Percentiles rank a stretch among this genome's conserved stretches.
phyloP scores from a whole-genome alignment of 192 early-diverging fungal species.

The Thamnidium elegans region DNA sequence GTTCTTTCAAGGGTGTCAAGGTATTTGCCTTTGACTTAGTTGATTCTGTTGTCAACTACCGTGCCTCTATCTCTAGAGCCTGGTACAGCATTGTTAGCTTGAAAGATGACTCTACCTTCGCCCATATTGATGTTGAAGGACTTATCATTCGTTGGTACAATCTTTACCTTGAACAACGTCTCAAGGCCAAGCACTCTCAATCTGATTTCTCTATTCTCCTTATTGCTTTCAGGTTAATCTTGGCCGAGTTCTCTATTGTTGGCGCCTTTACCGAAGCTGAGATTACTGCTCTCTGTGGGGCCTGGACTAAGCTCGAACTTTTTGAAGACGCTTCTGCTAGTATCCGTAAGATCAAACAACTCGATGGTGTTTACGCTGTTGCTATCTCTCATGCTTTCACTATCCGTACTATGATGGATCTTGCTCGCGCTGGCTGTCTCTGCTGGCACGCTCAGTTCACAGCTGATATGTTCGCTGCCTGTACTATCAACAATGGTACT shows the following conservation, averaged over 20 bases:
- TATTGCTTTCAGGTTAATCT: not conserved
- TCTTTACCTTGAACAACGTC: constrained; percentile 4
- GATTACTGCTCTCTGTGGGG: constrained; percentile 4
- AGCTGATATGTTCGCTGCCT: constrained; percentile 19
- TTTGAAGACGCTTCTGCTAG: constrained; percentile 21
- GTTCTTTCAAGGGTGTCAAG: constrained; percentile 14
- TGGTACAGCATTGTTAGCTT: constrained; percentile 11
- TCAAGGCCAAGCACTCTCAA: not conserved
- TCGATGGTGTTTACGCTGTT: constrained; percentile 15
- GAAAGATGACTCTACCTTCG: not conserved
- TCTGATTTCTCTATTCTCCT: constrained; percentile 14
- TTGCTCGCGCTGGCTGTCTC: constrained; percentile 17
- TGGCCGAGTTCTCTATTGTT: constrained; percentile 15
- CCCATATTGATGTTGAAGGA: not conserved
- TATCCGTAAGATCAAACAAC: constrained; percentile 23
- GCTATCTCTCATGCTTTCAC: constrained; percentile 24
- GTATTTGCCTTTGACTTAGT: constrained; percentile 24
- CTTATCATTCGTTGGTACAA: constrained; percentile 25
- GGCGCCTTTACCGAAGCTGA: constrained; percentile 8
- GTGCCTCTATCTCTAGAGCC: constrained; percentile 4
- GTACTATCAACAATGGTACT: constrained; percentile 12
- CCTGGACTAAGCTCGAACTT: constrained; percentile 19
- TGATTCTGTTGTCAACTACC: constrained; percentile 23
- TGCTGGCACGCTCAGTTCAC: constrained; percentile 28
- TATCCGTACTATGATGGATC: constrained; percentile 28